Conservation (phyloP, 1,284 basidiomycete genomes). For the Irpex sp. region DNA sequence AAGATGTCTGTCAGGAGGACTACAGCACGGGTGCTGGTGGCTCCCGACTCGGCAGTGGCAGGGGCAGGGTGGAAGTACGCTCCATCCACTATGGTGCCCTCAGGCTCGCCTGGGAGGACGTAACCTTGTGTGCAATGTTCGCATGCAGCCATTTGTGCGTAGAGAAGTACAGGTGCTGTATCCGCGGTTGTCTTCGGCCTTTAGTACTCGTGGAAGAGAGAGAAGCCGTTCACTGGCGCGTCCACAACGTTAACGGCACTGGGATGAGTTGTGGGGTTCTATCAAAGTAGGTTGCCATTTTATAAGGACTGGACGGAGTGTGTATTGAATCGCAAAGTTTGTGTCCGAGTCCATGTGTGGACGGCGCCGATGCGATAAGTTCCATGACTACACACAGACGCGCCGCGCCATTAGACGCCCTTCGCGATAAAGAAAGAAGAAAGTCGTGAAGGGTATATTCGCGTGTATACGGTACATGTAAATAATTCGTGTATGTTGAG, state of each 20-base stretch:
- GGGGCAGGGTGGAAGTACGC: constrained; percentile 50
- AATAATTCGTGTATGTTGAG: too few relatives aligned
- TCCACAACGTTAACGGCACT: neutral
- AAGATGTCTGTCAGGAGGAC: constrained; percentile 71
- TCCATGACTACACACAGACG: neutral
- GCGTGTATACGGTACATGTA: too few relatives aligned
- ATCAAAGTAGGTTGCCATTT: neutral
- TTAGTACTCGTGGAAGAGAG: neutral
- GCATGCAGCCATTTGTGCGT: constrained; percentile 38
- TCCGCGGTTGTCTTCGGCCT: too few relatives aligned
- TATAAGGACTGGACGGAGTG: neutral
- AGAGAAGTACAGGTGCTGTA: neutral
- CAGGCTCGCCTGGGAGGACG: constrained; percentile 51
- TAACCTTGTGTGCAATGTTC: constrained; percentile 46
- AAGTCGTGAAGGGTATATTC: too few relatives aligned
- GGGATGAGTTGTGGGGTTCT: neutral
- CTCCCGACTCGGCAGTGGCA: constrained; percentile 17
- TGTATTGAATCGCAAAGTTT: too few relatives aligned
- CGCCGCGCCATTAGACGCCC: too few relatives aligned
- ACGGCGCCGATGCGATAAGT: neutral
- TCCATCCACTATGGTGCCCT: constrained; percentile 44
- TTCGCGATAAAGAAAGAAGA: too few relatives aligned
- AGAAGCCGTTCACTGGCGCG: neutral
- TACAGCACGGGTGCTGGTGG: constrained; percentile 45
- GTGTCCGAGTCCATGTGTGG: neutral